A percentile compares a stretch with the other conserved stretches of the same genome.
These are phyloP conservation scores for Wilhelminamyces savonicus DNA, from an alignment of 805 yeast species.

Conservation along the genomic window DNA sequence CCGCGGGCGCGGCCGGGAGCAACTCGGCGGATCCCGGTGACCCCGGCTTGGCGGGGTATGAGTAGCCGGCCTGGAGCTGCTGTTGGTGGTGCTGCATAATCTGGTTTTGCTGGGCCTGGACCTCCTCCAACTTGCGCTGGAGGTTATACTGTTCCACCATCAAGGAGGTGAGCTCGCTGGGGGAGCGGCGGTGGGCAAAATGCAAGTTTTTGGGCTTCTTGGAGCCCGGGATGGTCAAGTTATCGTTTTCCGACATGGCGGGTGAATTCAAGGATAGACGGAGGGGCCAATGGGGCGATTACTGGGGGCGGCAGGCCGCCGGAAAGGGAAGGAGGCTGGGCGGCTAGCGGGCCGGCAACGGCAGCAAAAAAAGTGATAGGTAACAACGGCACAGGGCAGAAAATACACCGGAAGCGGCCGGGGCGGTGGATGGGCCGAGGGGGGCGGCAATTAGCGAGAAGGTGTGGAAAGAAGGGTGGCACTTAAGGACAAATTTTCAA, in stretches of 20 bases:
- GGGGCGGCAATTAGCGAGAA: no score
- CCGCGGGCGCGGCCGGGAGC: conserved; percentile 5
- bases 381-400: no score
- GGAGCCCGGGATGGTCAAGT: no score
- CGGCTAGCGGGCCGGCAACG: no score
- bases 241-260: conserved; percentile 8
- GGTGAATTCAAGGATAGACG: neutral
- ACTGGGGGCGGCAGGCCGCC: neutral
- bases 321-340: no score
- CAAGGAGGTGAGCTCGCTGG: conserved; percentile 87
- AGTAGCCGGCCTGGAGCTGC: conserved; percentile 18
- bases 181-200: conserved; percentile 95
- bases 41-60: conserved; percentile 11
- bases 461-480: no score
- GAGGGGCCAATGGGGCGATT: neutral
- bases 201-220: conserved; percentile 47
- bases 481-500: no score
- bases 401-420: no score
- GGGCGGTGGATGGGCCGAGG: no score
- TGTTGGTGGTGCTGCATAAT: conserved; percentile 61
- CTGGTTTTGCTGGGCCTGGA: conserved; percentile 90
- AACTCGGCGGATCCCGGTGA: conserved; percentile 10
- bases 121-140: conserved; percentile 87
- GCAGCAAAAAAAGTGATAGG: no score
- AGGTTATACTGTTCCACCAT: conserved; percentile 87